These are phyloP conservation scores for Galerina marginata DNA, from an alignment of 768 basidiomycete genomes.

Conservation along the genomic window DNA sequence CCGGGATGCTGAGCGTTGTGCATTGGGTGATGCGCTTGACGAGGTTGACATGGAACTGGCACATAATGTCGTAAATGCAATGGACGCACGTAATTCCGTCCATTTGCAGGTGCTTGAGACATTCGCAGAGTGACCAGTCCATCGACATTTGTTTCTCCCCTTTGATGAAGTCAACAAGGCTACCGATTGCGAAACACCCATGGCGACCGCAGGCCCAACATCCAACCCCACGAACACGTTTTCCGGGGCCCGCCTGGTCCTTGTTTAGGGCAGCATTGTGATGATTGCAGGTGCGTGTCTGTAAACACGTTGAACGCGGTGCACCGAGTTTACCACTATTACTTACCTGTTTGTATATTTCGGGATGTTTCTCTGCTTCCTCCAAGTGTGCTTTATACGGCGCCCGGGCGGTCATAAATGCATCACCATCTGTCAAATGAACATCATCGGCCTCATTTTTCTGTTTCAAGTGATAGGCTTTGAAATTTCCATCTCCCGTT, in stretches of 20 bases:
- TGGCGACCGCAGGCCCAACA: constrained; percentile 23
- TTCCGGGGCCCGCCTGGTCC: background rate
- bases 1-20: background rate
- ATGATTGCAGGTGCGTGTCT: constrained; percentile 2
- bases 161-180: constrained; percentile 29
- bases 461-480: constrained; percentile 1
- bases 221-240: constrained; percentile 20
- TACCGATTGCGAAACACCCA: constrained; percentile 23
- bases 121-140: constrained; percentile 26
- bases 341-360: too few species aligned
- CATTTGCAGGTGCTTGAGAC: constrained; percentile 12
- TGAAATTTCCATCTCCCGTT: constrained; percentile 34
- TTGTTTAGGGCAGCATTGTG: background rate
- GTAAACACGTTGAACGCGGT: too few species aligned
- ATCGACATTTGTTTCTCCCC: constrained; percentile 32
- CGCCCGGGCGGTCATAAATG: constrained; percentile 26
- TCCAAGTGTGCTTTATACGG: constrained; percentile 29
- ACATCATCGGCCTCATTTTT: constrained; percentile 21
- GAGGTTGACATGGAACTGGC: constrained; percentile 21
- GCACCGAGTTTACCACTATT: too few species aligned
- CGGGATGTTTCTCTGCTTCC: background rate
- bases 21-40: background rate
- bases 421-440: constrained; percentile 28
- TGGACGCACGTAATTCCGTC: background rate
- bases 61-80: constrained; percentile 25